Evolutionary conservation across 768 basidiomycete species (phyloP).

Genomic region (Exidia glandulosa): DNA sequence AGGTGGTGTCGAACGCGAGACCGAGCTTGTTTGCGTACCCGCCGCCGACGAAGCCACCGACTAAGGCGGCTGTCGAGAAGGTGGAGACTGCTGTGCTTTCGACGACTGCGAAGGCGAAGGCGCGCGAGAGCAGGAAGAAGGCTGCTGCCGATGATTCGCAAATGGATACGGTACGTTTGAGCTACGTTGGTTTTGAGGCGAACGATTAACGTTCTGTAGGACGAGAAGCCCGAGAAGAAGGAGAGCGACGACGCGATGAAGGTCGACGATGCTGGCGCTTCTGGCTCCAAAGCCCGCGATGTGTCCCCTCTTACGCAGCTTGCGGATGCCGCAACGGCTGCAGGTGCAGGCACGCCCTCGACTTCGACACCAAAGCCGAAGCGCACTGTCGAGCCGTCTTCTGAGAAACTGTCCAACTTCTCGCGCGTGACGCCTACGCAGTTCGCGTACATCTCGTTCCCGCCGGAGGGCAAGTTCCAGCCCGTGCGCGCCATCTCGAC

Average conservation of each 20-base stretch:
- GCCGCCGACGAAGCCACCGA: constrained; percentile 70
- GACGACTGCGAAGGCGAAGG: constrained; percentile 95
- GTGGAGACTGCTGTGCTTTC: constrained; percentile 92
- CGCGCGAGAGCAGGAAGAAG: constrained; percentile 81
- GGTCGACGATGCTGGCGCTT: constrained; percentile 36
- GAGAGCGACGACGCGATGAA: constrained; percentile 66
- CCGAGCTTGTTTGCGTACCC: constrained; percentile 94
- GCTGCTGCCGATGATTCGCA: constrained; percentile 59
- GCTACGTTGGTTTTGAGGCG: constrained; percentile 1
- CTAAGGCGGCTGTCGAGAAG: constrained; percentile 86
- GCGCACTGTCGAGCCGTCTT: constrained; percentile 64
- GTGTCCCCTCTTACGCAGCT: too few relatives aligned
- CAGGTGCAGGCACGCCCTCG: constrained; percentile 22
- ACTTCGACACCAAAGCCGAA: constrained; percentile 30
- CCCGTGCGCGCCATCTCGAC: constrained; percentile 76
- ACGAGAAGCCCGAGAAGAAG: constrained; percentile 37
- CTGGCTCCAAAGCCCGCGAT: constrained; percentile 16
- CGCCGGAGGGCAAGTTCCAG: constrained; percentile 66
- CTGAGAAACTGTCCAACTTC: constrained; percentile 73
- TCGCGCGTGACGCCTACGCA: constrained; percentile 89
- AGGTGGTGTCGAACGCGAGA: constrained; percentile 79
- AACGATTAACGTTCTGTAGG: not conserved
- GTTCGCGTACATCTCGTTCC: constrained; percentile 74
- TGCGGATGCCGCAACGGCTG: constrained; percentile 18
- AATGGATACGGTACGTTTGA: constrained; percentile 64